Percentiles rank a stretch among this genome's conserved stretches.
These are phyloP conservation scores for Cladosporium velox DNA, from an alignment of 2,329 filamentous ascomycete species.

Conservation along the genomic window DNA sequence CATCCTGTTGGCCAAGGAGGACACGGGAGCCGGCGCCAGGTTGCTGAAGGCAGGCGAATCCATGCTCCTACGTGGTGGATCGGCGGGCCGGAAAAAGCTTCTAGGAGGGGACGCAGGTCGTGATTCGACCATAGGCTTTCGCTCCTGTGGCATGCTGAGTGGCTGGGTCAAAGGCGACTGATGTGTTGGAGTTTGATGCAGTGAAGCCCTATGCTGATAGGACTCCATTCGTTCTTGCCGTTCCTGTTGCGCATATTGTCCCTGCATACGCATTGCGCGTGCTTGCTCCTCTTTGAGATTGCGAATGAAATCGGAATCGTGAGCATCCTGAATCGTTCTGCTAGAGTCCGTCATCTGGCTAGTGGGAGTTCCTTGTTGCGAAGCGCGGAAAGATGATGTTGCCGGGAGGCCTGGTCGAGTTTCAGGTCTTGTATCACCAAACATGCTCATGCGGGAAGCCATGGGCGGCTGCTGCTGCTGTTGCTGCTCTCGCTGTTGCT, in stretches of 20 bases:
- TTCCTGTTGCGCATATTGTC: conserved; percentile 28
- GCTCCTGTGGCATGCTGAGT: conserved; percentile 29
- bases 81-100: conserved; percentile 23
- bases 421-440: conserved; percentile 35
- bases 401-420: conserved; percentile 28
- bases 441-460: conserved; percentile 36
- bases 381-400: conserved; percentile 25
- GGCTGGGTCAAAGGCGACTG: conserved; percentile 34
- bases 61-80: conserved; percentile 26
- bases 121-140: conserved; percentile 35
- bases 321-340: conserved; percentile 20
- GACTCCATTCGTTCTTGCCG: conserved; percentile 32
- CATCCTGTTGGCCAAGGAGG: conserved; percentile 27
- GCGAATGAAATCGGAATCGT: conserved; percentile 30
- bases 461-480: conserved; percentile 30
- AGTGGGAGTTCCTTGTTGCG: conserved; percentile 28
- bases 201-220: conserved; percentile 25
- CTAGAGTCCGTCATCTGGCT: conserved; percentile 27
- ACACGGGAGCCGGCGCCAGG: conserved; percentile 20
- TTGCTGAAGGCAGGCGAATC: conserved; percentile 24
- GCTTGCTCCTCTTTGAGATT: conserved; percentile 37
- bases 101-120: conserved; percentile 33
- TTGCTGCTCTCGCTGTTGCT: conserved; percentile 3
- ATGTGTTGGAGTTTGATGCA: conserved; percentile 28
- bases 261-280: conserved; percentile 35